Evolutionary conservation across 345 rosid species (phyloP), one percentile per base, ranked within the genome.

Genomic region (Salix exigua): DNA sequence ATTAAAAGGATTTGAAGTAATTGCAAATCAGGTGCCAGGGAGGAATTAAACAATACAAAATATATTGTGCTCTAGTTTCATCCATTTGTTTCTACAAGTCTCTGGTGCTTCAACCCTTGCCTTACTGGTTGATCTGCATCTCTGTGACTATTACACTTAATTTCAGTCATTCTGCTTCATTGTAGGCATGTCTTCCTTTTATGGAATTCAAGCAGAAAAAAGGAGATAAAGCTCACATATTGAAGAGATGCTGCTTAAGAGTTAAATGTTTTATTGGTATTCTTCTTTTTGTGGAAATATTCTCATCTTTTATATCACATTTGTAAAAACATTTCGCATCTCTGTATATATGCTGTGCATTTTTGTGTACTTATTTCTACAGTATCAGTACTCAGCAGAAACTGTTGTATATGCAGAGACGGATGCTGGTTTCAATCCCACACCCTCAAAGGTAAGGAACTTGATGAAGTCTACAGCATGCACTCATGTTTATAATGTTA

Each of bases 351-450:
- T 62, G 53, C 67, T 6, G 50, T n/a, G 17, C 26, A n/a, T 67
- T 19, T 51, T 65, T 61, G 13, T 30, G 13, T 11, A 37, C 23
- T 63, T 23, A 19, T 37, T 30, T 65, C 8, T 66, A 14, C 26
- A 7, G 9, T 51, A 51, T 63, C 30, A 58, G 12, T 71, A 46
- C 6, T 77, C 5, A 77, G 65, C 40, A 19, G 63, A 28, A 13
- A 18, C 25, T 31, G 13, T 70, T 75, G 72, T 77, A 66, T 63
- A 80, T 80, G 83, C 89, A 91, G 96, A 92, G 23, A 85, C 89
- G 72, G 97, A 92, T 88, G 94, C 89, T 40, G 97, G 96, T 38
- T 92, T 91, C 71, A 87, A 77, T 81, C 96, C 96, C 31, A 88
- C 90, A 21, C 87, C 89, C 58, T 86, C 90, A 42, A 92, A 92